Base-by-base conservation (phyloP, 1,284 basidiomycete species). In the Sporisorium reilianum region DNA sequence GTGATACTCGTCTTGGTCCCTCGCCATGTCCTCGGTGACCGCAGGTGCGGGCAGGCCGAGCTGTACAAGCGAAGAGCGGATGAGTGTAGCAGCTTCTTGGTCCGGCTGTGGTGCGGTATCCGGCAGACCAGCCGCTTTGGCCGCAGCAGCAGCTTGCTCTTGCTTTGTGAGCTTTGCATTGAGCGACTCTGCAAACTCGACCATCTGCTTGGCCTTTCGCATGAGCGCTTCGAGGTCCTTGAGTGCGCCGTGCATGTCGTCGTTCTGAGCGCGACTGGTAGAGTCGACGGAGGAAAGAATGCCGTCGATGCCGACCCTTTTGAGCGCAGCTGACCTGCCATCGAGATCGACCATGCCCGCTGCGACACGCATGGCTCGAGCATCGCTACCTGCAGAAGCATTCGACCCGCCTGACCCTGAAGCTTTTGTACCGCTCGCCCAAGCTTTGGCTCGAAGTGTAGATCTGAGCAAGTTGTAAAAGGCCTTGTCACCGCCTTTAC, bases 121-220 rank as follows among this genome's bases (percentile, higher is more conserved):
- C 8, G 66, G 56, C 25, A 59, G 22, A n/a, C 68, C 68, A 20
- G 68, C 59, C 18, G 48, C 61, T 10, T 59, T 41, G 5, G 66
- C 69, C 1, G 71, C 75, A n/a, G 68, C 63, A 8, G 66, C 76
- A 5, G 63, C 64, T 25, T 65, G 84, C 22, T 90, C 88, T 16
- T 89, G 86, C 4, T 89, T 88, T 9, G 90, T 91, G 11, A 97
- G 88, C 70, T 91, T 92, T 66, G 92, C 90, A 83, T 94, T 95
- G 73, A 98, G 89, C 51, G 93, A 91, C 68, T 91, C 91, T 1
- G 96, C 95, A 28, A 97, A 89, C 42, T 90, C 89, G 57, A 88
- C 95, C 91, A 99, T 97, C 77, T 95, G 93, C 76, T 91, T 92
- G 0, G 95, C 95, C 84, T 95, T 93, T 54, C 91, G 87, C 92